Evolutionary conservation across 2,329 filamentous ascomycete species (phyloP).

Genomic region (Canariomyces notabilis): DNA sequence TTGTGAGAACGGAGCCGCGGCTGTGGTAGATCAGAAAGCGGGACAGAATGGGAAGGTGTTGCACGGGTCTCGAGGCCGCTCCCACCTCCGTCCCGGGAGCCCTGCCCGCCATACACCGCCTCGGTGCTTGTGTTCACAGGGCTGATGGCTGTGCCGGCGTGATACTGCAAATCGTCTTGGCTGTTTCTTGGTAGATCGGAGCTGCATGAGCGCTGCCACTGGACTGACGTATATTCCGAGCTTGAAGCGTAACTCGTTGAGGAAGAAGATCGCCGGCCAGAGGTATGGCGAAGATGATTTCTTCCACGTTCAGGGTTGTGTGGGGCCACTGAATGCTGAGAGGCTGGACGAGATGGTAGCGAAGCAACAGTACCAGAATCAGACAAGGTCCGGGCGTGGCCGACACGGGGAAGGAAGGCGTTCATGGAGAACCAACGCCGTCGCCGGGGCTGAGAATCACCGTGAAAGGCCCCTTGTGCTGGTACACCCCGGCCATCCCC

Average conservation of each 20-base stretch:
- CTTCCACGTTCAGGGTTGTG: background rate
- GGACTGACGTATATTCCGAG: background rate
- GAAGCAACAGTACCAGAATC: slow-evolving; percentile 6
- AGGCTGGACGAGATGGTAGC: background rate
- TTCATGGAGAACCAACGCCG: slow-evolving; percentile 9
- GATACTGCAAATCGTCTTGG: background rate
- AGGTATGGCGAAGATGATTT: background rate
- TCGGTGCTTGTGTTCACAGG: slow-evolving; percentile 10
- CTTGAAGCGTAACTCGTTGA: background rate
- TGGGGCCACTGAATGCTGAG: background rate
- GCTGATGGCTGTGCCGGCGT: background rate
- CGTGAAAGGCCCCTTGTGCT: background rate
- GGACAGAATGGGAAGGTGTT: background rate
- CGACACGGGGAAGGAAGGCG: background rate
- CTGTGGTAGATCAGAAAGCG: background rate
- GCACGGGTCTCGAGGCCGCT: background rate
- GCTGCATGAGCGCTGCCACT: background rate
- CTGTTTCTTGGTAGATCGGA: background rate
- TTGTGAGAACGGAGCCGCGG: background rate
- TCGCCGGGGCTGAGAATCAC: background rate
- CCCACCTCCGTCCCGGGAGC: background rate
- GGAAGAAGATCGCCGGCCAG: background rate
- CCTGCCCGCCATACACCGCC: background rate
- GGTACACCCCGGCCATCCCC: background rate
- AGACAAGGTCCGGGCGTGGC: slow-evolving; percentile 11